Evolutionary conservation across 306 rosid species (phyloP).

Genomic region (Gillenia trifoliata): DNA sequence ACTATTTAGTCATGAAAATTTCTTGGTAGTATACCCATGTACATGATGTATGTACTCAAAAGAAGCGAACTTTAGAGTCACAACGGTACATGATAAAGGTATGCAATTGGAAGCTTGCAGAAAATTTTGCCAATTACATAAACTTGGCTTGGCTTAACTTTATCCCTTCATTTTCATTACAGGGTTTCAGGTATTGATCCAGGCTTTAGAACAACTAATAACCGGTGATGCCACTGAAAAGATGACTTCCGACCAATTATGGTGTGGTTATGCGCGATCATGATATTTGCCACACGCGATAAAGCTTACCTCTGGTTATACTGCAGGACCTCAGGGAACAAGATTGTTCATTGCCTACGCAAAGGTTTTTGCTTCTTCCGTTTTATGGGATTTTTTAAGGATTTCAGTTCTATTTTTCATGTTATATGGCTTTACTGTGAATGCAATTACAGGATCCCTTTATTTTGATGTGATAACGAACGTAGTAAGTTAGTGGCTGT

Average conservation of each 20-base stretch:
- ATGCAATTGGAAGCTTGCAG: not conserved
- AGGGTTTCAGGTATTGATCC: conserved; percentile 90
- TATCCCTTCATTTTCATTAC: conserved; percentile 20
- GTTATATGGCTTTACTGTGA: conserved; percentile 8
- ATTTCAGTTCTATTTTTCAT: not conserved
- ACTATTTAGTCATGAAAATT: not conserved
- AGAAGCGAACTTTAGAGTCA: not conserved
- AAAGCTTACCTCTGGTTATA: conserved; percentile 86
- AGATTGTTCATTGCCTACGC: conserved; percentile 90
- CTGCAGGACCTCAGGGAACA: conserved; percentile 72
- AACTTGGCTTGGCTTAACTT: too few relatives aligned
- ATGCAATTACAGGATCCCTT: conserved; percentile 71
- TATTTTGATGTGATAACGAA: conserved; percentile 93
- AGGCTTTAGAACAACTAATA: conserved; percentile 60
- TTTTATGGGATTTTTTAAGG: not conserved
- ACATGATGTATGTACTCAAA: not conserved
- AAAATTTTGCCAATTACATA: too few relatives aligned
- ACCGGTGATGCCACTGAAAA: conserved; percentile 40
- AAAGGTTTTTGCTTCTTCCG: conserved; percentile 35
- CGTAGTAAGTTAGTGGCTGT: conserved; percentile 76
- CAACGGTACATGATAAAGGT: not conserved
- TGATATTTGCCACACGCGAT: conserved; percentile 72
- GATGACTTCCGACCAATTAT: conserved; percentile 53
- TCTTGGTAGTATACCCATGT: not conserved
- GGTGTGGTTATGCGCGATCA: conserved; percentile 64